These are phyloP conservation scores for Liriodendron chinense DNA, from an alignment of 164 flowering plant species.

Conservation along the genomic window DNA sequence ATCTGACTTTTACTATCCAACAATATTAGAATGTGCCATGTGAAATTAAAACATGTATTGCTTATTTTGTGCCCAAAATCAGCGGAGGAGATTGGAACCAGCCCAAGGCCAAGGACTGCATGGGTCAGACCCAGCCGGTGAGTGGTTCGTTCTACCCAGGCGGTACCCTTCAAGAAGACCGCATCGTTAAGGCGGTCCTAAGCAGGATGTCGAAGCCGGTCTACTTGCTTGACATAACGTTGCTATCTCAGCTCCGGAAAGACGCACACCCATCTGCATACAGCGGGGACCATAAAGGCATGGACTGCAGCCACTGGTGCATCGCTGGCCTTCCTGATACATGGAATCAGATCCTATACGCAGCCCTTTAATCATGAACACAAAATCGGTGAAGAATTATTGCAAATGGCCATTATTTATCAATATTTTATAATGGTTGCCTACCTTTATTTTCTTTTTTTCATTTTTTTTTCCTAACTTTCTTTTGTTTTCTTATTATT, in stretches of 20 bases:
- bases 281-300: conserved; percentile 27
- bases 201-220: conserved; percentile 30
- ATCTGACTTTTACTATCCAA: background rate
- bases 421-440: background rate
- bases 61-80: background rate
- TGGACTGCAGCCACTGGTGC: conserved; percentile 73
- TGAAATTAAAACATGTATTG: too few species aligned
- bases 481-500: background rate
- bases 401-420: background rate
- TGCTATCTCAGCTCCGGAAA: conserved; percentile 37
- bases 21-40: too few species aligned
- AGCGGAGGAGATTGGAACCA: conserved; percentile 39
- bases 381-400: background rate
- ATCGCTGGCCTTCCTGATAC: conserved; percentile 60
- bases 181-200: conserved; percentile 28
- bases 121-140: conserved; percentile 27
- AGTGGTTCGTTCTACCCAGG: conserved; percentile 28
- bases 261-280: conserved; percentile 42
- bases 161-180: conserved; percentile 18
- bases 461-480: background rate
- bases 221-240: conserved; percentile 35
- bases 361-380: conserved; percentile 17
- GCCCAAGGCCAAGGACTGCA: conserved; percentile 23
- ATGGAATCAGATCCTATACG: conserved; percentile 51
- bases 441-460: background rate